These are phyloP conservation scores for Neurospora tetraspora DNA, from an alignment of 495 filamentous ascomycete species.

Conservation along the genomic window DNA sequence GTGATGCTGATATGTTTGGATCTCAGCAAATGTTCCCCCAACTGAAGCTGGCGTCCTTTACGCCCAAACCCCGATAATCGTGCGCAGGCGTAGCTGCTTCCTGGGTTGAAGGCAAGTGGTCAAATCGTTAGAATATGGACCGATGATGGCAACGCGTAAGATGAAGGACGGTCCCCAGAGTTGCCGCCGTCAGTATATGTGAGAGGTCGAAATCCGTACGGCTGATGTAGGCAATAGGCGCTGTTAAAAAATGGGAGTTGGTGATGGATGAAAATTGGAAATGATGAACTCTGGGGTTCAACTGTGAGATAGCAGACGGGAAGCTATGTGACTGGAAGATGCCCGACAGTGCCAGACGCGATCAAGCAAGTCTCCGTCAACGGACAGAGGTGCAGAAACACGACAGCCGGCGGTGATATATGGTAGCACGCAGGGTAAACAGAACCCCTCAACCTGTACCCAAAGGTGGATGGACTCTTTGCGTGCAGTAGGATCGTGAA, in stretches of 20 bases:
- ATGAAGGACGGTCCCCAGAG: background rate
- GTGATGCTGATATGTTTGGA: constrained; percentile 1
- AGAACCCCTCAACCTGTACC: background rate
- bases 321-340: background rate
- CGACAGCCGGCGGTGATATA: background rate
- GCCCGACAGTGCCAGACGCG: background rate
- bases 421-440: background rate
- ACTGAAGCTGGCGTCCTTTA: background rate
- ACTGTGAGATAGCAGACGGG: background rate
- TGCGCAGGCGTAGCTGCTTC: background rate
- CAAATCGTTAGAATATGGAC: background rate
- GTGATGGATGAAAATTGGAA: background rate
- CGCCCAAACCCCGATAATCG: background rate
- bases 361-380: background rate
- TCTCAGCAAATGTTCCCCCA: background rate
- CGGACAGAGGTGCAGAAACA: background rate
- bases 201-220: background rate
- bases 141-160: background rate
- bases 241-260: constrained; percentile 13
- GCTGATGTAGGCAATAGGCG: constrained; percentile 6
- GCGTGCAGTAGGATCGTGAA: constrained; percentile 4
- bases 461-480: background rate
- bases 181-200: background rate
- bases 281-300: background rate
- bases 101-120: background rate